Conservation (phyloP, 345 rosid species). For the Eucalyptus tenuipes region DNA sequence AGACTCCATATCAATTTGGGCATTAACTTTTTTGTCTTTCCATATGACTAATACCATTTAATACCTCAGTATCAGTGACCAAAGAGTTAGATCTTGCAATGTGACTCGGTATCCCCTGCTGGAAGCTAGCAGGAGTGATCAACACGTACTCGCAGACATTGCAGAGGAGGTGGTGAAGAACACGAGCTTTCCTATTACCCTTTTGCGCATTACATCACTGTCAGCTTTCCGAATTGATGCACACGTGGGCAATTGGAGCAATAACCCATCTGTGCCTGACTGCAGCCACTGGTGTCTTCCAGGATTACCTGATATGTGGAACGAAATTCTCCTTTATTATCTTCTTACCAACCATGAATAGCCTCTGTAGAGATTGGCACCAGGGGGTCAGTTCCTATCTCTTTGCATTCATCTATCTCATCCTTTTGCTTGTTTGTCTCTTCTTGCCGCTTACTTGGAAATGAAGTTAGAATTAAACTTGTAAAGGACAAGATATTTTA, state of each 20-base stretch:
- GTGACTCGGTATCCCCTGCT: slow-evolving; percentile 44
- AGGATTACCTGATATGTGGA: slow-evolving; percentile 87
- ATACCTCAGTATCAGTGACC: slow-evolving; percentile 21
- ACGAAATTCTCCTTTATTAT: slow-evolving; percentile 57
- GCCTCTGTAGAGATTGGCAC: neutral
- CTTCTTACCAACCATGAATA: neutral
- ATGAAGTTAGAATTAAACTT: neutral
- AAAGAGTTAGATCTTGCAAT: slow-evolving; percentile 44
- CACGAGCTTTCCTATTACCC: slow-evolving; percentile 46
- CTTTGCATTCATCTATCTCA: neutral
- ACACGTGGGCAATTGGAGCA: slow-evolving; percentile 77
- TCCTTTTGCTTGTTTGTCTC: neutral
- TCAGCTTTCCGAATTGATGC: slow-evolving; percentile 76
- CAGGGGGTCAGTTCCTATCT: neutral
- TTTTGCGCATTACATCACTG: slow-evolving; percentile 63
- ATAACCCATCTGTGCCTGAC: slow-evolving; percentile 53
- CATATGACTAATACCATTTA: neutral
- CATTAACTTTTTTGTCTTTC: neutral
- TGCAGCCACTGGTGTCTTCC: slow-evolving; percentile 98
- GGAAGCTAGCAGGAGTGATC: slow-evolving; percentile 45
- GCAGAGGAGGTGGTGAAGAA: slow-evolving; percentile 39
- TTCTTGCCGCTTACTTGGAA: neutral
- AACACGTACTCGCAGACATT: slow-evolving; percentile 39
- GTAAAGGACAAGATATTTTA: neutral
- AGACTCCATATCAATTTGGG: neutral